Percentiles rank a stretch among this genome's conserved stretches.
These are phyloP conservation scores for Isoetes engelmannii DNA, from an alignment of 83 land plant genomes.

Conservation along the genomic window DNA sequence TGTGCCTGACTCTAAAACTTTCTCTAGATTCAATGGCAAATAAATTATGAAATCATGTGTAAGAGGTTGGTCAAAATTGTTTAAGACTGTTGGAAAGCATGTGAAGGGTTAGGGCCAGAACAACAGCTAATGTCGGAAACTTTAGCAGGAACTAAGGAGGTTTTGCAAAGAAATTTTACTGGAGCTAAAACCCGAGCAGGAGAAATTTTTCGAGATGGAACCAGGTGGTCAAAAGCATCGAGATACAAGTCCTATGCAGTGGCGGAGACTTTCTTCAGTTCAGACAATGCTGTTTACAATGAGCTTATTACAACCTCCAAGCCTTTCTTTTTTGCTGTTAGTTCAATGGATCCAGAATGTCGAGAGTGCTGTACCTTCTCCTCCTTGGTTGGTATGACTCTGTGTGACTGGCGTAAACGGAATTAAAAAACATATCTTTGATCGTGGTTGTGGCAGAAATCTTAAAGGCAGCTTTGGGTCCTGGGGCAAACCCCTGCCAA, in stretches of 20 bases:
- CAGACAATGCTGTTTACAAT: conserved; percentile 77
- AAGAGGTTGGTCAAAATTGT: conserved; percentile 68
- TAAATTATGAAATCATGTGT: conserved; percentile 79
- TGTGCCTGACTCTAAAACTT: conserved; percentile 43
- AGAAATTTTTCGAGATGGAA: conserved; percentile 37
- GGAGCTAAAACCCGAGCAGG: conserved; percentile 42
- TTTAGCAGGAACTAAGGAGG: conserved; percentile 36
- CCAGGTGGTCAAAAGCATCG: conserved; percentile 25
- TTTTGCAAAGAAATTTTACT: conserved; percentile 33
- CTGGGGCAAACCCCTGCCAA: no score
- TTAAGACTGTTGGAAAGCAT: conserved; percentile 21
- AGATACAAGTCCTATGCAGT: conserved; percentile 58
- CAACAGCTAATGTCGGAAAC: conserved; percentile 16
- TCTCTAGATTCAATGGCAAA: conserved; percentile 48
- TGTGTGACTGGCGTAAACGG: neutral
- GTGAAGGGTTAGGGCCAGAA: conserved; percentile 10
- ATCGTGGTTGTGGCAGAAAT: no score
- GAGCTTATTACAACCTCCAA: conserved; percentile 62
- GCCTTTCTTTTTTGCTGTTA: conserved; percentile 75
- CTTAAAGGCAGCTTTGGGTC: no score
- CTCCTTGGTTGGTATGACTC: conserved; percentile 72
- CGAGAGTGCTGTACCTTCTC: conserved; percentile 69
- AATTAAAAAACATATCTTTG: no score
- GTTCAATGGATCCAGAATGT: conserved; percentile 55
- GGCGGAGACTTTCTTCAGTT: conserved; percentile 65